These are phyloP conservation scores for Liquidambar formosana DNA, from an alignment of 164 flowering plant species.

Conservation along the genomic window DNA sequence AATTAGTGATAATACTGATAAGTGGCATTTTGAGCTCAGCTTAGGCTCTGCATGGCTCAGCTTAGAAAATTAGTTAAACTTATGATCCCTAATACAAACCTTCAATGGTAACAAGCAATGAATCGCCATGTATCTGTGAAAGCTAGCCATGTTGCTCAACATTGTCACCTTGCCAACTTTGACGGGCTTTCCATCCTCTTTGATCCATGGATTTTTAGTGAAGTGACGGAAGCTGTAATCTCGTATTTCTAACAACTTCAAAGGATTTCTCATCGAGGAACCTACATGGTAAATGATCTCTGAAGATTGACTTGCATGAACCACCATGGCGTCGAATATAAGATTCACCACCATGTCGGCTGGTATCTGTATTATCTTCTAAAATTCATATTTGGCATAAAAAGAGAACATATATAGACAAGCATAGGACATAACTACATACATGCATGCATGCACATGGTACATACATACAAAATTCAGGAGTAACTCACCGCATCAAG, in stretches of 20 bases:
- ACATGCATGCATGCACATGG: neutral
- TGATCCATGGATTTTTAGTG: constrained; percentile 31
- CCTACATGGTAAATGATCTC: constrained; percentile 35
- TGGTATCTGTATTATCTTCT: constrained; percentile 18
- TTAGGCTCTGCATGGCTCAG: too few species aligned
- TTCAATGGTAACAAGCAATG: constrained; percentile 53
- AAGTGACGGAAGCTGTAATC: constrained; percentile 21
- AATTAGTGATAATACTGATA: too few species aligned
- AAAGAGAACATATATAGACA: neutral
- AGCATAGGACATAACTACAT: neutral
- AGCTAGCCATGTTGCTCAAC: constrained; percentile 28
- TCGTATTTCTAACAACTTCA: constrained; percentile 14
- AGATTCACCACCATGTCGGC: constrained; percentile 31
- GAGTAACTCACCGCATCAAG: constrained; percentile 31
- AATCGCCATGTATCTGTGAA: constrained; percentile 29
- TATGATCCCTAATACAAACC: constrained; percentile 32
- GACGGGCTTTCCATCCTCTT: constrained; percentile 36
- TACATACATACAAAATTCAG: neutral
- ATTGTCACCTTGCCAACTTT: constrained; percentile 24
- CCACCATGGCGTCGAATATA: constrained; percentile 22
- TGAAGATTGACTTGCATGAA: constrained; percentile 11
- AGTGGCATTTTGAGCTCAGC: too few species aligned
- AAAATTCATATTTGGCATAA: neutral
- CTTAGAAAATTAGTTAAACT: too few species aligned
- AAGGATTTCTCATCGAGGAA: constrained; percentile 35